Evolutionary conservation across 495 filamentous ascomycete species (phyloP), one percentile per base, ranked within the genome.

Genomic region (Tuber melanosporum): DNA sequence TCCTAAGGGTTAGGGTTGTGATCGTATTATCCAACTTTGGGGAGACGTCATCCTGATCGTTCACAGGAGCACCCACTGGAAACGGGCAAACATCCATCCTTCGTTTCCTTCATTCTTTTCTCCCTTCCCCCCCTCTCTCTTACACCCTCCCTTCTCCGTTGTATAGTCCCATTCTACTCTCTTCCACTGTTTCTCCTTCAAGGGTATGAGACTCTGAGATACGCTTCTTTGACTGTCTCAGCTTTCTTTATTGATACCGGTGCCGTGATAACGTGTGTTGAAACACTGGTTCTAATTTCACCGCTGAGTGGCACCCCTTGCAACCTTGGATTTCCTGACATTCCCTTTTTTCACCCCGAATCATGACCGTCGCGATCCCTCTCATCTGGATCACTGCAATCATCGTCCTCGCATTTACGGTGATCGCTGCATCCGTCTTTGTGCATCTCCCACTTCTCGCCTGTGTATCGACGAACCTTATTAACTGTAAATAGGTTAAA

Each of bases 341-440:
- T 17, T 22, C 15, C 26, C 14, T 17, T 10, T 3, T 17, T 10
- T 17, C 57, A 17, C 26, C 32, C 7, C 12, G 14, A 46, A 70
- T 72, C 71, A 71, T 83, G 76, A 76, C 45, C 46, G 82, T 80
- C 26, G 78, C 79, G 73, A 79, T 83, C 72, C 81, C 82, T 73
- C 76, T 81, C 71, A 83, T 83, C n/a, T 83, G 82, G 82, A 73
- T 80, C 69, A 81, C 79, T n/a, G 82, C 82, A 74, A 73, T 73
- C 71, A 73, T 83, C 36, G 82, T 83, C 41, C 49, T 83, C 39
- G 74, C 76, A 26, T 75, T 83, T 49, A 79, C 83, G 0, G 73
- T 79, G 26, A 74, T 81, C 22, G 83, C 78, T 47, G 80, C 82
- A 15, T 62, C 74, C 57, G 70, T 81, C 17, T 83, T 83, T 77